Conservation (phyloP, 129 eudicot species). For the Scalesia atractyloides region DNA sequence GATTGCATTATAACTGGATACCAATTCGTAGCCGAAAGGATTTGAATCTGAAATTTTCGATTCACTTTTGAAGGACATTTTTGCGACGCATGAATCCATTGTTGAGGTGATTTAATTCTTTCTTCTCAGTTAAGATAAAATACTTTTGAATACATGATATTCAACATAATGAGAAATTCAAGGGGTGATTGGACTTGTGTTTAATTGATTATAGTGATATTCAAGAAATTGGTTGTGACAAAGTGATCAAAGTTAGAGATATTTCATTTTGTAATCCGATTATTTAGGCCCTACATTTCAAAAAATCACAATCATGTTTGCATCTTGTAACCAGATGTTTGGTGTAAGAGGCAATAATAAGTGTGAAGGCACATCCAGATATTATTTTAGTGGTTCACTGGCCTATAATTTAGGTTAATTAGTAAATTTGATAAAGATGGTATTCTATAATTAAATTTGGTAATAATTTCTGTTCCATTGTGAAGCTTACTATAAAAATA, state of each 20-base stretch:
- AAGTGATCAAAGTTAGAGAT: too few relatives aligned
- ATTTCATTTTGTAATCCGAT: too few relatives aligned
- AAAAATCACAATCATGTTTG: too few relatives aligned
- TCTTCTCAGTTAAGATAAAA: slow-evolving; percentile 4
- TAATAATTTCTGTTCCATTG: neutral
- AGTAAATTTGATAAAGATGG: neutral
- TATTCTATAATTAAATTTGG: neutral
- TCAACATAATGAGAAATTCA: neutral
- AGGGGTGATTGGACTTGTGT: neutral
- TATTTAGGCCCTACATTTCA: too few relatives aligned
- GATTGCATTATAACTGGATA: slow-evolving; percentile 7
- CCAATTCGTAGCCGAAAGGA: neutral
- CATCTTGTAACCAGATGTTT: too few relatives aligned
- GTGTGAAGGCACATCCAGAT: too few relatives aligned
- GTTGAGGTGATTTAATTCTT: slow-evolving; percentile 20
- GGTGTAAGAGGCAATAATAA: too few relatives aligned
- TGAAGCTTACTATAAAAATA: neutral
- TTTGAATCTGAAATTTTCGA: neutral
- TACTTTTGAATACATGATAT: slow-evolving; percentile 3
- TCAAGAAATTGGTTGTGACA: neutral
- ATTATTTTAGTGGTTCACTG: neutral
- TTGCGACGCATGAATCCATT: slow-evolving; percentile 13
- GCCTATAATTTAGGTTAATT: neutral
- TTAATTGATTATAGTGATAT: neutral
- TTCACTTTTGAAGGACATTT: slow-evolving; percentile 2